Evolutionary conservation across 2,329 filamentous ascomycete species (phyloP), one percentile per base, ranked within the genome.

Genomic region (Cladosporium sphaerospermum): DNA sequence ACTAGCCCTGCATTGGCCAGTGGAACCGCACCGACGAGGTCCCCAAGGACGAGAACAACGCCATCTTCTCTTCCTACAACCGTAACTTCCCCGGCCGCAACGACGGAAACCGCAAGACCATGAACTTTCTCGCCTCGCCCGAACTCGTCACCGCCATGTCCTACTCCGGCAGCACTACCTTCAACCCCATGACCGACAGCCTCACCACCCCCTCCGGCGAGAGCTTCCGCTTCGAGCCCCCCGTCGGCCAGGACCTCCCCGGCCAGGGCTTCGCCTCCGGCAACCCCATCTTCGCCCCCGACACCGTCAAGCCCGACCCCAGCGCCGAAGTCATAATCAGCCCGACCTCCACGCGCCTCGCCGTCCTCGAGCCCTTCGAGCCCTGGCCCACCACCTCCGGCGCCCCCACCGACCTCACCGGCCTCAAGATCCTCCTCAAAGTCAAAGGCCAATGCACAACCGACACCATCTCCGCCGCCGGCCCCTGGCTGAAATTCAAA

Each of bases 401-500:
- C 32, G 13, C 50, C 3, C 36, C 57, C 39, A 57, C 57, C 23
- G 91, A 99, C 51, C 80, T 97, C 31, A 75, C 79, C 40, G 84
- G 82, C 28, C 82, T 99, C 45, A 84, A 84, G 48, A 90, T 99
- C 14, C 85, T 99, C 13, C 92, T 95, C 78, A 97, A 97, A 75
- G 87, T 97, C 59, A 87, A 91, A 59, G 93, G 93, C 59, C 96
- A 99, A 75, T 99, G 93, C 79, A 99, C 93, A 54, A 99, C 93
- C 41, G 93, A 99, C 73, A 97, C 93, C 63, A 99, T 99, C 73
- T 97, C 91, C 36, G 92, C 92, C 33, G 92, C 92, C 1, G 92
- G 92, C 5, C 92, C 92, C 13, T 97, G 92, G 92, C 82, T 99
- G 62, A 97, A 97, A 75, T 99, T 97, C 83, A 97, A 97, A 79